Evolutionary conservation across 2,329 filamentous ascomycete genomes (phyloP).

Genomic region (Emergomyces pasteurianus): DNA sequence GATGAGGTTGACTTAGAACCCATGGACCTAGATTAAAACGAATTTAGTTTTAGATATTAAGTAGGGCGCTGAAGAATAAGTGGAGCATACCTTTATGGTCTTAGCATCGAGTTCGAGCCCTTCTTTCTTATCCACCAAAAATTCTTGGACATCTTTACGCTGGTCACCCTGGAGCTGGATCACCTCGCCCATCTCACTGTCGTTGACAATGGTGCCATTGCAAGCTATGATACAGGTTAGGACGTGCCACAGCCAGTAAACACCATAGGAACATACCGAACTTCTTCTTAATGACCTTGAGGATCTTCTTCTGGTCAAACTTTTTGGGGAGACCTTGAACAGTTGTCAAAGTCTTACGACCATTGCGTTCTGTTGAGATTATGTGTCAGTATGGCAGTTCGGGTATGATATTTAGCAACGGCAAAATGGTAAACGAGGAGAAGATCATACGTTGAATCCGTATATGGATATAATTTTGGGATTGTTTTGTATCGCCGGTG

Average conservation of each 20-base stretch:
- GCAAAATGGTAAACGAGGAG: neutral
- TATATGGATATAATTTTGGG: conserved; percentile 98
- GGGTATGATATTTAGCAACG: neutral
- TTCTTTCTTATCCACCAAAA: conserved; percentile 90
- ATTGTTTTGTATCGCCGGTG: conserved; percentile 86
- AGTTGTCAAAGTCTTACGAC: conserved; percentile 99
- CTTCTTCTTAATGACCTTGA: conserved; percentile 99
- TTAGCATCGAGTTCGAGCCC: conserved; percentile 88
- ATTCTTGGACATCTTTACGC: conserved; percentile 96
- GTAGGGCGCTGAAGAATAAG: neutral
- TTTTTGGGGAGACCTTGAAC: conserved; percentile 98
- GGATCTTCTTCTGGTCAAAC: conserved; percentile 98
- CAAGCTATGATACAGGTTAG: conserved; percentile 51
- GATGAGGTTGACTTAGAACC: conserved; percentile 36
- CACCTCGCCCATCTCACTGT: conserved; percentile 96
- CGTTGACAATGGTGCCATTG: conserved; percentile 99
- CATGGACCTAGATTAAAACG: conserved; percentile 34
- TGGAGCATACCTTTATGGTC: conserved; percentile 70
- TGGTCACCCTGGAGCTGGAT: conserved; percentile 99
- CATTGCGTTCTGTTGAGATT: conserved; percentile 77
- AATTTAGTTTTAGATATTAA: neutral
- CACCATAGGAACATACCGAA: conserved; percentile 52
- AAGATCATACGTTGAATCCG: conserved; percentile 84
- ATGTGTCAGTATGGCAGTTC: conserved; percentile 14
- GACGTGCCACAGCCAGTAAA: neutral